phyloP scores from a whole-genome alignment of 2,329 filamentous ascomycete species.

The Torrubiella hemipterigena region DNA sequence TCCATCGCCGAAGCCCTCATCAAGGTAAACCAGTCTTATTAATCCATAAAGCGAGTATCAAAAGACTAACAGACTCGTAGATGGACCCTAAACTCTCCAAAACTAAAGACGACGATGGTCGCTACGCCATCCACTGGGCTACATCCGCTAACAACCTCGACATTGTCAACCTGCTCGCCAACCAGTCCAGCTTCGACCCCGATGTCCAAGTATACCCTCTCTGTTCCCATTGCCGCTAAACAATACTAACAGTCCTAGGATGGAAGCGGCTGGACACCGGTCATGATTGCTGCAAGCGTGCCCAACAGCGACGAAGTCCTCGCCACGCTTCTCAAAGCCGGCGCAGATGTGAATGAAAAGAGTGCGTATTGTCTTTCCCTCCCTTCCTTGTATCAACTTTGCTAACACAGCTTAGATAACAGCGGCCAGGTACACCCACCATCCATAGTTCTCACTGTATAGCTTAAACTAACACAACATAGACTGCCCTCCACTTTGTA shows the following conservation, averaged over 20 bases:
- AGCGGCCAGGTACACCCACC: conserved; percentile 45
- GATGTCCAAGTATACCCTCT: conserved; percentile 55
- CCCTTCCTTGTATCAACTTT: no score
- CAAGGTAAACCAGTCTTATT: conserved; percentile 11
- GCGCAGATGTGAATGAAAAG: conserved; percentile 61
- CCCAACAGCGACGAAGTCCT: conserved; percentile 60
- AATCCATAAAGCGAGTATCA: neutral
- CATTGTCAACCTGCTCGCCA: conserved; percentile 61
- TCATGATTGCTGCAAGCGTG: conserved; percentile 73
- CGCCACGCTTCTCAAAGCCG: conserved; percentile 53
- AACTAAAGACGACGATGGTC: conserved; percentile 70
- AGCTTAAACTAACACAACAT: neutral
- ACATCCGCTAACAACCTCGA: conserved; percentile 68
- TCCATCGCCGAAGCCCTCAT: conserved; percentile 53
- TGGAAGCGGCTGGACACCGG: conserved; percentile 67
- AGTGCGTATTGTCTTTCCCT: no score
- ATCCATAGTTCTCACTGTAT: neutral
- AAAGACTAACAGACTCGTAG: conserved; percentile 24
- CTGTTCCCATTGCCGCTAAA: neutral
- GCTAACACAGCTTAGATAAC: conserved; percentile 35
- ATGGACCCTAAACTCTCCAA: conserved; percentile 67
- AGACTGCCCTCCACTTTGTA: conserved; percentile 86
- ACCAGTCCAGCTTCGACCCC: conserved; percentile 64
- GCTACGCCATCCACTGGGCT: conserved; percentile 90
- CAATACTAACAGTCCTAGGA: conserved; percentile 37